These are phyloP conservation scores for Vigna unguiculata DNA, from an alignment of 306 rosid species.

Conservation along the genomic window DNA sequence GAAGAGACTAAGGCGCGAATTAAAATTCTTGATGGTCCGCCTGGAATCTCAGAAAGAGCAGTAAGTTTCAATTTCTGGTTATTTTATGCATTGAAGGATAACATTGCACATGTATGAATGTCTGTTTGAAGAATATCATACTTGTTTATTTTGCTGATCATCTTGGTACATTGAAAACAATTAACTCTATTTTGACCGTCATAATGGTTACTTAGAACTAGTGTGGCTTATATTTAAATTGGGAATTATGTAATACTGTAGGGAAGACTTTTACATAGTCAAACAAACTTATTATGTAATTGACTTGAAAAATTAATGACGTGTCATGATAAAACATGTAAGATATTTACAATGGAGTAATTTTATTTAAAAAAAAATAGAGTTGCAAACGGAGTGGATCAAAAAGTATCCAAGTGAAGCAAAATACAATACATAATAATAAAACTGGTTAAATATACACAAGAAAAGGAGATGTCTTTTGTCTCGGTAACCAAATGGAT, in stretches of 20 bases:
- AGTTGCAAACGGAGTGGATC: slow-evolving; percentile 26
- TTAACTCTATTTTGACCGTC: not conserved
- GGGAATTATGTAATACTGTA: not conserved
- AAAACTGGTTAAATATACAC: slow-evolving; percentile 39
- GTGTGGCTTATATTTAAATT: slow-evolving; percentile 1
- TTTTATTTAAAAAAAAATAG: not conserved
- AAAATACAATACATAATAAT: slow-evolving; percentile 21
- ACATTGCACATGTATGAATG: not conserved
- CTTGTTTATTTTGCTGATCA: slow-evolving; percentile 6
- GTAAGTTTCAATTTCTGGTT: slow-evolving; percentile 58
- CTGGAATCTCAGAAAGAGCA: slow-evolving; percentile 88
- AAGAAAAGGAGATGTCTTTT: slow-evolving; percentile 58
- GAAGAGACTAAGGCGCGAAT: slow-evolving; percentile 88
- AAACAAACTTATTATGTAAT: slow-evolving; percentile 28
- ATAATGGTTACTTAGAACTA: slow-evolving; percentile 7
- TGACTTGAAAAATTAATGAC: slow-evolving; percentile 31
- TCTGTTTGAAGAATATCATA: slow-evolving; percentile 15
- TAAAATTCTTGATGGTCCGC: slow-evolving; percentile 87
- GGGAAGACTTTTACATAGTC: slow-evolving; percentile 30
- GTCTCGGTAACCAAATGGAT: slow-evolving; percentile 75
- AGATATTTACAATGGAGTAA: slow-evolving; percentile 25
- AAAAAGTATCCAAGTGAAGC: slow-evolving; percentile 33
- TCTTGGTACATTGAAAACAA: not conserved
- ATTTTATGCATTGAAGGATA: slow-evolving; percentile 4
- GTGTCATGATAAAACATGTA: slow-evolving; percentile 29